Conservation (phyloP, 2,329 filamentous ascomycete species). For the Neobulgaria alba region DNA sequence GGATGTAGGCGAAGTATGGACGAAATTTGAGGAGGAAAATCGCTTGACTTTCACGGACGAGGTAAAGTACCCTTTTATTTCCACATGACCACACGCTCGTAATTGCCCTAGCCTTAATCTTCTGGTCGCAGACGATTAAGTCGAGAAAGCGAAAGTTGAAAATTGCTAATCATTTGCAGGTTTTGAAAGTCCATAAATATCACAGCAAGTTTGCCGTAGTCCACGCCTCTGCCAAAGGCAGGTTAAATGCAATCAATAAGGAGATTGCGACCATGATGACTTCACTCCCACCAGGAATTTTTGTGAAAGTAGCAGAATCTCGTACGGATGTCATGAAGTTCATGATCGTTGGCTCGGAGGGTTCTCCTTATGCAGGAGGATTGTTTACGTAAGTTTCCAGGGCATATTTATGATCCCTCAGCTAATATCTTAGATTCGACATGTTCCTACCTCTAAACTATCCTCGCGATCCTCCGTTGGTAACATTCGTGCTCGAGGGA, state of each 20-base stretch:
- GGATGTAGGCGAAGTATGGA: slow-evolving; percentile 7
- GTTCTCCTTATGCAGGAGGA: slow-evolving; percentile 18
- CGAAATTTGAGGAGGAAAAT: slow-evolving; percentile 13
- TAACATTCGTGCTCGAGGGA: slow-evolving; percentile 15
- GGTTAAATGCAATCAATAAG: slow-evolving; percentile 17
- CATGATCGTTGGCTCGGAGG: slow-evolving; percentile 17
- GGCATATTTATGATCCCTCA: background rate
- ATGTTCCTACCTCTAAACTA: slow-evolving; percentile 17
- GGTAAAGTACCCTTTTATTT: no score
- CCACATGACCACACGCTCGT: no score
- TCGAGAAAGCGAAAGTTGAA: no score
- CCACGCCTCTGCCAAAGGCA: slow-evolving; percentile 1
- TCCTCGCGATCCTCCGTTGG: slow-evolving; percentile 15
- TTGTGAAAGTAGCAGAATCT: slow-evolving; percentile 20
- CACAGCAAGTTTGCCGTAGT: background rate
- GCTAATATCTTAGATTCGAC: slow-evolving; percentile 12
- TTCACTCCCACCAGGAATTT: slow-evolving; percentile 17
- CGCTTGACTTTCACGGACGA: slow-evolving; percentile 19
- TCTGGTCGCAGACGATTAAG: no score
- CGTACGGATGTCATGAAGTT: slow-evolving; percentile 21
- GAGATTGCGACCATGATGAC: slow-evolving; percentile 20
- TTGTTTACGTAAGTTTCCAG: slow-evolving; percentile 16
- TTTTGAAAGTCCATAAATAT: background rate
- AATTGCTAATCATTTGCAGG: no score
- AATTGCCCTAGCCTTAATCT: no score